Percentiles rank a stretch among this genome's conserved stretches.
Evolutionary conservation across 345 rosid species (phyloP).

Genomic region (Syzygium jambos): DNA sequence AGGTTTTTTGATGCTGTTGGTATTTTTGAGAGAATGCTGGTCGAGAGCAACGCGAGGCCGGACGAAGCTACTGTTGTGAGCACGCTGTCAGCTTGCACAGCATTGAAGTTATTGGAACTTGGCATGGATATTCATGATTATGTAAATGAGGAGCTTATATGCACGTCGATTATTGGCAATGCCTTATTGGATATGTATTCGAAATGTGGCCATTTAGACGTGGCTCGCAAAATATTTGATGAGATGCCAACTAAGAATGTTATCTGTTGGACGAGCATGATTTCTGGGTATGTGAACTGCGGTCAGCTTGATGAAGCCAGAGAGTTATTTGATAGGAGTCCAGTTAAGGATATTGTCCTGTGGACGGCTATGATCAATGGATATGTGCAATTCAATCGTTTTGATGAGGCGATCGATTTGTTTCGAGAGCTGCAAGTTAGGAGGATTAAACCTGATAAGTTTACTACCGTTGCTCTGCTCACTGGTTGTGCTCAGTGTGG

Average conservation of each 20-base stretch:
- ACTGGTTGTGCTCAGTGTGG: conserved; percentile 72
- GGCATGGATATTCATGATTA: conserved; percentile 45
- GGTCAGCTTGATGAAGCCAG: conserved; percentile 53
- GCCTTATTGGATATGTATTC: conserved; percentile 65
- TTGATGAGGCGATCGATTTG: conserved; percentile 46
- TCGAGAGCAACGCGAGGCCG: conserved; percentile 30
- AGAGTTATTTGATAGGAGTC: conserved; percentile 62
- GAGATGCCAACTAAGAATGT: conserved; percentile 46
- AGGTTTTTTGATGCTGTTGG: conserved; percentile 44
- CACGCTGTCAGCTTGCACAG: conserved; percentile 61
- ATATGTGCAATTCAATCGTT: conserved; percentile 56
- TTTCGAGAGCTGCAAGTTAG: conserved; percentile 48
- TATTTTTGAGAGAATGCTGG: conserved; percentile 35
- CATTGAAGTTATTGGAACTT: conserved; percentile 36
- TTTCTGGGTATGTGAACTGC: conserved; percentile 45
- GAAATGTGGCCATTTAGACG: conserved; percentile 50
- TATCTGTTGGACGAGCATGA: conserved; percentile 69
- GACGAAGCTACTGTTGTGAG: conserved; percentile 60
- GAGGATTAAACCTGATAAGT: conserved; percentile 51
- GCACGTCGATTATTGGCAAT: conserved; percentile 45
- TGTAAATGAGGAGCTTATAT: conserved; percentile 25
- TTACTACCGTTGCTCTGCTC: conserved; percentile 56
- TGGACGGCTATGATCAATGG: conserved; percentile 95
- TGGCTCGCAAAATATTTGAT: conserved; percentile 39
- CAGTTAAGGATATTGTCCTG: conserved; percentile 51